Percentiles rank a stretch among this genome's conserved stretches.
Conservation (phyloP, 495 filamentous ascomycete genomes). For the Talaromyces thailandensis region DNA sequence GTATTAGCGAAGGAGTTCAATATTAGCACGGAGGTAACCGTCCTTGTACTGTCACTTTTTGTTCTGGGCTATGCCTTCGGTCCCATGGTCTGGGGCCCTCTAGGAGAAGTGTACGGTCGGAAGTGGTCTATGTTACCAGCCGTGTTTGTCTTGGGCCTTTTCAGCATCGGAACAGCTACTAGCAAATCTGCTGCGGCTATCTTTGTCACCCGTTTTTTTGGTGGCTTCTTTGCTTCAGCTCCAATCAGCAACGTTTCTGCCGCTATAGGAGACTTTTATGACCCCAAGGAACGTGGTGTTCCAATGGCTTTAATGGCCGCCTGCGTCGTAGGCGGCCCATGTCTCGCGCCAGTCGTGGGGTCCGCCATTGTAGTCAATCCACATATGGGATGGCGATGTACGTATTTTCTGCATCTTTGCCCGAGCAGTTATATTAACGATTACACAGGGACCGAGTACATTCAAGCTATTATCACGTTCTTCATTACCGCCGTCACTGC, state of each 20-base stretch:
- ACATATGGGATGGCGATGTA: constrained; percentile 25
- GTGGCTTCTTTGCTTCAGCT: constrained; percentile 27
- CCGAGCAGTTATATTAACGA: neutral
- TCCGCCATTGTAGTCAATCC: constrained; percentile 30
- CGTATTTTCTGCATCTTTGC: constrained; percentile 5
- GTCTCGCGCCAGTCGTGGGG: constrained; percentile 25
- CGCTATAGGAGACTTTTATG: constrained; percentile 35
- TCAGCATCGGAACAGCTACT: constrained; percentile 25
- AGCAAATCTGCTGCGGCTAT: constrained; percentile 19
- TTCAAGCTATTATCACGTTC: constrained; percentile 13
- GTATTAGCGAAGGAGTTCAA: constrained; percentile 25
- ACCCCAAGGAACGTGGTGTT: constrained; percentile 10
- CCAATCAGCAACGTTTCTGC: constrained; percentile 28
- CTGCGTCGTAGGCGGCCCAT: constrained; percentile 25
- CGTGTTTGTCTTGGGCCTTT: constrained; percentile 25
- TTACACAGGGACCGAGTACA: constrained; percentile 14
- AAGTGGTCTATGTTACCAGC: constrained; percentile 27
- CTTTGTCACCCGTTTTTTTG: constrained; percentile 28
- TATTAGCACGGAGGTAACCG: constrained; percentile 24
- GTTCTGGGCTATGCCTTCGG: constrained; percentile 12
- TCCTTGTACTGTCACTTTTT: constrained; percentile 13
- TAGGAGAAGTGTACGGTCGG: constrained; percentile 27
- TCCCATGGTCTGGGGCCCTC: constrained; percentile 17
- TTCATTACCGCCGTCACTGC: constrained; percentile 1
- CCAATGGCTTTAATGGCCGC: constrained; percentile 29